Conservation (phyloP, 2,329 filamentous ascomycete species). For the Dothideomycetes sp. region DNA sequence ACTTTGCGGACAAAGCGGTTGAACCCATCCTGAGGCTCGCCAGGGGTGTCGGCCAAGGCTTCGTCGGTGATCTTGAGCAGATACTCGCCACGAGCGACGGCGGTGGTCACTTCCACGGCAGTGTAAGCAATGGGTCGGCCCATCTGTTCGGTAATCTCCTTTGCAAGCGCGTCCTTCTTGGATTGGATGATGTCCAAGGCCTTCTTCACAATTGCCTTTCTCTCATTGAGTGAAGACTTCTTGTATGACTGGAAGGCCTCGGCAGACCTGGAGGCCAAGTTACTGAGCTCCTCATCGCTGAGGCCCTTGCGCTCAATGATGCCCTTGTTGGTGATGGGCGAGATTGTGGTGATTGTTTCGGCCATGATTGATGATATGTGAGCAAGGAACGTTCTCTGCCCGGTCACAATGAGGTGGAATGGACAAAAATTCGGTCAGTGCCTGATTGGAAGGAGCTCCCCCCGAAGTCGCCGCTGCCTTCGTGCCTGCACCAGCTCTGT, state of each 20-base stretch:
- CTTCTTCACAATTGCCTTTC: conserved; percentile 72
- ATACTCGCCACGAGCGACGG: conserved; percentile 76
- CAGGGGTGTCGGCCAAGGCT: conserved; percentile 67
- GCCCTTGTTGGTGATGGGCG: conserved; percentile 77
- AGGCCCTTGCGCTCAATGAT: conserved; percentile 71
- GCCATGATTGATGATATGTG: conserved; percentile 33
- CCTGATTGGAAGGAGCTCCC: no score
- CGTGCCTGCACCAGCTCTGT: no score
- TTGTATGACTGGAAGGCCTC: conserved; percentile 70
- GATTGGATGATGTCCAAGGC: conserved; percentile 62
- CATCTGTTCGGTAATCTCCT: conserved; percentile 90
- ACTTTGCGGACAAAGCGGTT: conserved; percentile 83
- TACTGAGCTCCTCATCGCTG: conserved; percentile 58
- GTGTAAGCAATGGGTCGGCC: conserved; percentile 84
- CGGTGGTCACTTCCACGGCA: conserved; percentile 73
- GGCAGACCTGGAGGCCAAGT: conserved; percentile 62
- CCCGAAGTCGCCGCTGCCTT: no score
- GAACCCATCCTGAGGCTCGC: conserved; percentile 79
- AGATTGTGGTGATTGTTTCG: conserved; percentile 67
- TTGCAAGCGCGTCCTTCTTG: conserved; percentile 69
- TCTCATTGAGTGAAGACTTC: conserved; percentile 62
- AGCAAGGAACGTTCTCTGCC: no score
- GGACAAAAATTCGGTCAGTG: no score
- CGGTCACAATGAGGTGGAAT: no score
- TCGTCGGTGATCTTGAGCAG: conserved; percentile 75